Evolutionary conservation across 176 grass and related monocot species (phyloP).

Genomic region (Musa beccarii): DNA sequence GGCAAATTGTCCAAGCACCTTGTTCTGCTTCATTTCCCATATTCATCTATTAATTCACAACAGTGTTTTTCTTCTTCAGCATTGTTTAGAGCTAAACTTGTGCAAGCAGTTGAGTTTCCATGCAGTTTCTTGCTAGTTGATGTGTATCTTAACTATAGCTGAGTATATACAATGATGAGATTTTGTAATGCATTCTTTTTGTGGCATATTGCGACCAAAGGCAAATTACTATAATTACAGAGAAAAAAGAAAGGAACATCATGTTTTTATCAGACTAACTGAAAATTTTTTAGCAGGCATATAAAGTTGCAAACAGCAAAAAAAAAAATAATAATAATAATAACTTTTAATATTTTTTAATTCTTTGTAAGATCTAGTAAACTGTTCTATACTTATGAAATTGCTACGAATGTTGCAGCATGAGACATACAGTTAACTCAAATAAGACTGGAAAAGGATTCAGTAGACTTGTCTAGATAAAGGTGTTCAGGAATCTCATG

Average conservation of each 20-base stretch:
- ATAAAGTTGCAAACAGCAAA: no score
- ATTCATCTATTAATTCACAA: neutral
- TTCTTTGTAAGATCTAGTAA: no score
- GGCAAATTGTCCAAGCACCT: neutral
- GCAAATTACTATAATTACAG: no score
- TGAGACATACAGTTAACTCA: neutral
- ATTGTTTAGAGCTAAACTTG: neutral
- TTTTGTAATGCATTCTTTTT: neutral
- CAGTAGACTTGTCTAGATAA: conserved; percentile 2
- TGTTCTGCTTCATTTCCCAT: no score
- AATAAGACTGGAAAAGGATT: neutral
- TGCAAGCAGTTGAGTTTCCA: neutral
- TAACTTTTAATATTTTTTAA: no score
- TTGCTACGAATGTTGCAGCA: neutral
- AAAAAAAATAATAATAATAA: no score
- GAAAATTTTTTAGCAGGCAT: no score
- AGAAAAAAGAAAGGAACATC: no score
- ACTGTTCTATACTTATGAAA: neutral
- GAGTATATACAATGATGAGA: neutral
- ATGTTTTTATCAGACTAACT: no score
- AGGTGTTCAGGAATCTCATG: neutral
- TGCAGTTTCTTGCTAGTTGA: neutral
- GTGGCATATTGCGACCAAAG: no score
- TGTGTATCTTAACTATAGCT: neutral
- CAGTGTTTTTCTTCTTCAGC: neutral